Evolutionary conservation across 225 moss, liverwort and hornwort genomes (phyloP).

Genomic region (Physcomitrellopsis africana): DNA sequence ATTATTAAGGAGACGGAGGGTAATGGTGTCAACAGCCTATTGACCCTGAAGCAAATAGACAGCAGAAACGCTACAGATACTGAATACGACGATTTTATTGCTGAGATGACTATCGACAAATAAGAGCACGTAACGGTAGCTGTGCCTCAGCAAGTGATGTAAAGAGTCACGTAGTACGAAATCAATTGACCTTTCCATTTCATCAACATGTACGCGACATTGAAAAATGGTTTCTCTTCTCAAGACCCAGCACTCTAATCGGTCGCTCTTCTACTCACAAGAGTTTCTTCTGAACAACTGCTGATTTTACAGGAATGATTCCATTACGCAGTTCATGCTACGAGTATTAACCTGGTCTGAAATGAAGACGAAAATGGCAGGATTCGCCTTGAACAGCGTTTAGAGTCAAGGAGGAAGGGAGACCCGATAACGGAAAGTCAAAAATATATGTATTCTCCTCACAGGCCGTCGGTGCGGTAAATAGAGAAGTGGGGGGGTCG

Average conservation of each 20-base stretch:
- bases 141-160: not conserved
- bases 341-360: slow-evolving; percentile 33
- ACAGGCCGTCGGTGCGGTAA: slow-evolving; percentile 13
- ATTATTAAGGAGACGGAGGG: too few species aligned
- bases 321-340: slow-evolving; percentile 16
- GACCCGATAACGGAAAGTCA: slow-evolving; percentile 29
- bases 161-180: slow-evolving; percentile 6
- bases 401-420: slow-evolving; percentile 22
- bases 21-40: too few species aligned
- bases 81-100: not conserved
- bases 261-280: slow-evolving; percentile 9
- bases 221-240: not conserved
- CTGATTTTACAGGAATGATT: slow-evolving; percentile 17
- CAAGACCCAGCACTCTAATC: not conserved
- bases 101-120: not conserved
- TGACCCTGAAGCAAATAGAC: not conserved
- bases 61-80: not conserved
- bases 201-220: not conserved
- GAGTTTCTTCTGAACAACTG: slow-evolving; percentile 14
- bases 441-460: slow-evolving; percentile 12
- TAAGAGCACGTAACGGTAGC: not conserved
- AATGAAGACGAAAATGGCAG: not conserved
- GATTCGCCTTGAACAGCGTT: slow-evolving; percentile 26
- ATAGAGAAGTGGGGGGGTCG: not conserved
- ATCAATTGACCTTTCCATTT: slow-evolving; percentile 7